A percentile compares a stretch with the other conserved stretches of the same genome.
Conservation (phyloP, 331 rosid genomes). For the Dryas integrifolia region DNA sequence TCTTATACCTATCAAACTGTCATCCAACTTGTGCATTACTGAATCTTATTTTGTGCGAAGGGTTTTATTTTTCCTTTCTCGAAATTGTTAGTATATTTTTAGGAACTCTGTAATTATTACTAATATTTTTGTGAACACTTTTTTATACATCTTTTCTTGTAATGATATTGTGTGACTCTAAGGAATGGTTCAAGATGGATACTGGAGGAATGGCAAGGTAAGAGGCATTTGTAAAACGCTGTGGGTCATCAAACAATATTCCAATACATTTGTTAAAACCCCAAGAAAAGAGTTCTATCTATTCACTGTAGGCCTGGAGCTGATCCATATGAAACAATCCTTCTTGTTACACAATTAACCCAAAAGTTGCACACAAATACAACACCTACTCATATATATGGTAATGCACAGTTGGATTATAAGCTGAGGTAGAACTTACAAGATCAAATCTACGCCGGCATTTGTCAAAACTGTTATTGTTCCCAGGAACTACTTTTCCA, state of each 20-base stretch:
- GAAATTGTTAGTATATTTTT: too few species aligned
- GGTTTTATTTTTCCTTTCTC: too few species aligned
- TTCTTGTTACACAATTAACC: neutral
- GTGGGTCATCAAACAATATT: neutral
- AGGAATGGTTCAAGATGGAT: neutral
- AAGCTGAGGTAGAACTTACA: slow-evolving; percentile 45
- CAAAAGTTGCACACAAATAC: too few species aligned
- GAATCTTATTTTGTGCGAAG: neutral
- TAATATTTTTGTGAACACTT: neutral
- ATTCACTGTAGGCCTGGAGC: neutral
- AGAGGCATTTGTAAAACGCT: neutral
- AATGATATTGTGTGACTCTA: neutral
- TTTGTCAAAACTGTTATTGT: slow-evolving; percentile 72
- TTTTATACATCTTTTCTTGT: neutral
- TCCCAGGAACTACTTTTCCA: slow-evolving; percentile 66
- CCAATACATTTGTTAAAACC: neutral
- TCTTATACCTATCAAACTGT: neutral
- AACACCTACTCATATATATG: neutral
- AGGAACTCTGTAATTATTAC: neutral
- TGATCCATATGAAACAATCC: neutral
- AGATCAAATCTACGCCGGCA: slow-evolving; percentile 98
- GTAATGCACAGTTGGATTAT: neutral
- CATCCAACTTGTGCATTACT: neutral
- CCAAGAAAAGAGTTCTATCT: neutral
- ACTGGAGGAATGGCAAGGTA: neutral